Evolutionary conservation across 208 protist species (phyloP).

Genomic region (Crithidia brevicula): DNA sequence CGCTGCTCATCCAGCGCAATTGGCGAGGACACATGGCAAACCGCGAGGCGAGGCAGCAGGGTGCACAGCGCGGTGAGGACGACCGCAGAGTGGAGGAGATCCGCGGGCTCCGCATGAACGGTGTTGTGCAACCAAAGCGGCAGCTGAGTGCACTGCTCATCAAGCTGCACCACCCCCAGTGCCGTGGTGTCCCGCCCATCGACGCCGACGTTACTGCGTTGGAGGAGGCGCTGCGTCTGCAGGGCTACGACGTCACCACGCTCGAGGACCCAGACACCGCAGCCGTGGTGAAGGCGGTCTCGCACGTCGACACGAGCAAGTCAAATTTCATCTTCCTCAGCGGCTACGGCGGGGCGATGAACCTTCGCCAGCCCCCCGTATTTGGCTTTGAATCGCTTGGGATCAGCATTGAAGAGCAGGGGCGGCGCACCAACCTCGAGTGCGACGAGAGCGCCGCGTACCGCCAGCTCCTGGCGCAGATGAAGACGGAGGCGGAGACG

Average conservation of each 20-base stretch:
- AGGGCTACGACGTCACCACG: constrained; percentile 80
- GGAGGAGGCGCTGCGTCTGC: constrained; percentile 55
- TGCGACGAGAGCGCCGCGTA: constrained; percentile 40
- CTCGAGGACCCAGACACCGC: constrained; percentile 53
- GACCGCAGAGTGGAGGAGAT: constrained; percentile 86
- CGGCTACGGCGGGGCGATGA: constrained; percentile 81
- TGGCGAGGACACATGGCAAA: constrained; percentile 67
- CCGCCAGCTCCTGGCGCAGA: constrained; percentile 38
- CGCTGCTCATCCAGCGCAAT: constrained; percentile 84
- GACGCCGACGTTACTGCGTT: constrained; percentile 37
- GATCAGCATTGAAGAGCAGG: constrained; percentile 66
- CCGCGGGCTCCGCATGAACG: constrained; percentile 61
- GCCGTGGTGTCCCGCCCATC: constrained; percentile 55
- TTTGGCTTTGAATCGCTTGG: constrained; percentile 64
- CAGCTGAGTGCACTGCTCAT: constrained; percentile 77
- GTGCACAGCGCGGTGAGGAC: constrained; percentile 46
- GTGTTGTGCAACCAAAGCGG: constrained; percentile 65
- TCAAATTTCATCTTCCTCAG: constrained; percentile 87
- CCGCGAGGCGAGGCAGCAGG: constrained; percentile 33
- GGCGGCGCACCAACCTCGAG: constrained; percentile 49
- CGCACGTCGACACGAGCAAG: constrained; percentile 56
- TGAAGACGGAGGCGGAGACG: constrained; percentile 35
- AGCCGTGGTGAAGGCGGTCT: constrained; percentile 61
- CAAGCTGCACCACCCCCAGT: constrained; percentile 58
- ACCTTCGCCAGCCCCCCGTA: constrained; percentile 69